Percentiles rank a stretch among this genome's conserved stretches.
Conservation (phyloP, 352 stramenopile genomes). For the Phytophthora colocasiae region DNA sequence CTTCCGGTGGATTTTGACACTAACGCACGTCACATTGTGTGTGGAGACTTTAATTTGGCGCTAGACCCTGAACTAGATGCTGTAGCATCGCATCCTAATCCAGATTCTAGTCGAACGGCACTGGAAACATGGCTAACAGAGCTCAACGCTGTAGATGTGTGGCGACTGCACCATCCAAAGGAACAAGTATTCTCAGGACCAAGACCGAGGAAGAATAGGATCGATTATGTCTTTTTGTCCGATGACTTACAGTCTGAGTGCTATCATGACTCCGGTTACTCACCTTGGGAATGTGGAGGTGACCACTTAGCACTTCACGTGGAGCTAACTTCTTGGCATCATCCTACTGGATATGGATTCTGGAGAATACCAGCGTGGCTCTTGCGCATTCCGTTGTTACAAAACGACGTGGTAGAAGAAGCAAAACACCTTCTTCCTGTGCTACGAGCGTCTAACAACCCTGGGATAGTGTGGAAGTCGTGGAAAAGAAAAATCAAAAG, state of each 20-base stretch:
- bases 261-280: not conserved
- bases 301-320: not conserved
- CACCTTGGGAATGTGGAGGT: not conserved
- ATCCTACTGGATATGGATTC: not conserved
- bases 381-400: not conserved
- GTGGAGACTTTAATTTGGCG: slow-evolving; percentile 22
- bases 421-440: not conserved
- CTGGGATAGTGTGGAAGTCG: not conserved
- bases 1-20: slow-evolving; percentile 9
- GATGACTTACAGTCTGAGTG: not conserved
- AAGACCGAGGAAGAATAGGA: not conserved
- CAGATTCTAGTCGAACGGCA: not conserved
- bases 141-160: not conserved
- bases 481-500: not conserved
- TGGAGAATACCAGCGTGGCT: not conserved
- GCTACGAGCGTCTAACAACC: not conserved
- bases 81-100: not conserved
- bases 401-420: not conserved
- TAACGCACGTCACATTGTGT: slow-evolving; percentile 12
- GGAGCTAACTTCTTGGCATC: not conserved
- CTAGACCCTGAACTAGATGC: not conserved
- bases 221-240: not conserved
- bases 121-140: not conserved
- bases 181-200: not conserved
- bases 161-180: not conserved